Base-by-base conservation (phyloP, 2,329 filamentous ascomycete genomes). In the Pseudonectria buxi region DNA sequence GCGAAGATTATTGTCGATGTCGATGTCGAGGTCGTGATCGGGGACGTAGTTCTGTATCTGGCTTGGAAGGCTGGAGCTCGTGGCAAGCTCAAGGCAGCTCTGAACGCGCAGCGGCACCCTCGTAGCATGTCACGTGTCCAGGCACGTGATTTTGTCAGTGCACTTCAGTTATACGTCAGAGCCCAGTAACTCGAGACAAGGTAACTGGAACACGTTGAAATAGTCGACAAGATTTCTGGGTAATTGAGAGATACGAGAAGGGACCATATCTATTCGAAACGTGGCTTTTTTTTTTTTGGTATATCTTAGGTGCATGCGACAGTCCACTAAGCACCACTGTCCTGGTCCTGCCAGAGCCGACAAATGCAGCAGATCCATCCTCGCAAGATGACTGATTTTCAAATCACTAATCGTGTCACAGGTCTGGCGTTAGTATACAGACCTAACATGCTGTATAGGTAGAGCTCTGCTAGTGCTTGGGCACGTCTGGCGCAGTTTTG, bases 31-130 rank as follows among this genome's bases (percentile, higher is more conserved):
- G 36, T 44, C 42, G 44, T 44, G 41, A 45, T 43, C 39, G 33
- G 46, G 39, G 44, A 43, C 42, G 49, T 56, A 30, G 40, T 33
- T 43, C 32, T 33, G 45, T 34, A 41, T 45, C 41, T 47, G 46
- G 48, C 40, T 41, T 29, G 39, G 48, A 48, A 50, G 57, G 57
- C 58, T 59, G 50, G 51, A 64, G 61, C 58, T 65, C 42, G 46
- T 48, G 44, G 45, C 42, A 48, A 66, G 63, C 61, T 64, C 58
- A 68, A 50, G 65, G 65, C 65, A 68, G 63, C 65, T 67, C 58
- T 60, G 58, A 57, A 67, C 65, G 62, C 65, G 65, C 59, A 63
- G 57, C 55, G 52, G 52, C 40, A 48, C 49, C 9, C 9, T 22
- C 18, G 39, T 54, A 46, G 37, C 3, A 0, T 0, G 0, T 6